Percentiles rank a stretch among this genome's conserved stretches.
phyloP scores from a whole-genome alignment of 495 filamentous ascomycete genomes.

The Hamigera avellanea region DNA sequence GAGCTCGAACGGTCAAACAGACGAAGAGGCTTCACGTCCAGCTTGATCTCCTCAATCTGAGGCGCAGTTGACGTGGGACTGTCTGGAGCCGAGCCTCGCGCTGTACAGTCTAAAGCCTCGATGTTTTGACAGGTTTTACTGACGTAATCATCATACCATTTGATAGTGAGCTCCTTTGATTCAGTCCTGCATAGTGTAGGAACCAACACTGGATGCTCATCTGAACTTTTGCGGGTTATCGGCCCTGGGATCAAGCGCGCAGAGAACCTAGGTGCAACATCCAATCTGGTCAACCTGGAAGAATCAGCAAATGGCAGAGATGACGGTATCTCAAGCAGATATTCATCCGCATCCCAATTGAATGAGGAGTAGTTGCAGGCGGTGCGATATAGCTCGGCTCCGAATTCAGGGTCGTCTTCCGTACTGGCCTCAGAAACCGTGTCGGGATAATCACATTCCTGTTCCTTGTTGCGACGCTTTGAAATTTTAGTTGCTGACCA shows the following conservation, averaged over 20 bases:
- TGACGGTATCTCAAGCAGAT: not conserved
- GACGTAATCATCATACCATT: not conserved
- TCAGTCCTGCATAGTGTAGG: not conserved
- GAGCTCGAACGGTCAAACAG: not conserved
- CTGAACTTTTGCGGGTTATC: not conserved
- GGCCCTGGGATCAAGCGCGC: not conserved
- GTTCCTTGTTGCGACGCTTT: conserved; percentile 4
- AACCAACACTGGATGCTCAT: not conserved
- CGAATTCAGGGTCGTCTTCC: conserved; percentile 22
- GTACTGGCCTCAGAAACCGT: conserved; percentile 18
- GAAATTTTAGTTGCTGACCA: conserved; percentile 7
- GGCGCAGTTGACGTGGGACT: not conserved
- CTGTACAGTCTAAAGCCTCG: not conserved
- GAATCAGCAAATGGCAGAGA: not conserved
- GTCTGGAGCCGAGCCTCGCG: not conserved
- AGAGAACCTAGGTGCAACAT: not conserved
- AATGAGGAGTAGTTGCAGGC: conserved; percentile 8
- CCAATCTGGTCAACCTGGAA: not conserved
- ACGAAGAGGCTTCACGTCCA: not conserved
- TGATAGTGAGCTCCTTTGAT: not conserved
- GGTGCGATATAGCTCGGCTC: conserved; percentile 20
- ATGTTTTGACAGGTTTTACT: not conserved
- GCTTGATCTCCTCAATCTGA: not conserved
- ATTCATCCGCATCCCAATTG: not conserved
- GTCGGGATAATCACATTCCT: conserved; percentile 6